phyloP scores from a whole-genome alignment of 2,329 filamentous ascomycete species.

The Aspergillus bombycis region DNA sequence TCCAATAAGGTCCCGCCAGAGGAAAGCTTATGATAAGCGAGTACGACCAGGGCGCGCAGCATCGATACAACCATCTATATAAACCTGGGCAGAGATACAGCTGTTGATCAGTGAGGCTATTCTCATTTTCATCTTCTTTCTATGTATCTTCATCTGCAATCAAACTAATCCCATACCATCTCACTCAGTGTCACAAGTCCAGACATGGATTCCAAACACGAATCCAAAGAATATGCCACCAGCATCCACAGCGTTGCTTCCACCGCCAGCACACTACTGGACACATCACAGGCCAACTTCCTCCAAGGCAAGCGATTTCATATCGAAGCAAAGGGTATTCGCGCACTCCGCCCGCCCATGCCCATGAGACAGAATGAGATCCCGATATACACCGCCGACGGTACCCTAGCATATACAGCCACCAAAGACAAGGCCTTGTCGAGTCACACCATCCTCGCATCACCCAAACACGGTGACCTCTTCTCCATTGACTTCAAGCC shows the following conservation, averaged over 20 bases:
- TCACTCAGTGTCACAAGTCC: background rate
- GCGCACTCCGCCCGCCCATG: conserved; percentile 36
- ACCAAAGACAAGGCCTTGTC: conserved; percentile 53
- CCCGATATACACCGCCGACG: conserved; percentile 37
- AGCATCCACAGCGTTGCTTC: conserved; percentile 3
- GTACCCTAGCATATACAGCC: conserved; percentile 55
- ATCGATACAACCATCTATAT: background rate
- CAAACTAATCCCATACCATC: background rate
- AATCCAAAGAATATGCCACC: background rate
- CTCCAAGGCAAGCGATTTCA: conserved; percentile 16
- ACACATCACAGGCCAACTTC: background rate
- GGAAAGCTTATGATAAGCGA: background rate
- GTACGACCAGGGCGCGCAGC: background rate
- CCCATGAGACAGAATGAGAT: conserved; percentile 43
- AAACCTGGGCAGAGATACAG: background rate
- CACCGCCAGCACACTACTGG: background rate
- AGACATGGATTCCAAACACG: background rate
- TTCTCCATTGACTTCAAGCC: background rate
- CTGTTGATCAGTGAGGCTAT: background rate
- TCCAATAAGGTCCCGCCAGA: background rate
- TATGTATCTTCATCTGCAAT: background rate
- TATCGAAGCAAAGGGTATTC: conserved; percentile 34
- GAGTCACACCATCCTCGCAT: conserved; percentile 50
- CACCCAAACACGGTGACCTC: background rate
- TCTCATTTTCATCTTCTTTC: background rate